Conservation (phyloP, 352 stramenopile species). For the Achlya hypogyna region DNA sequence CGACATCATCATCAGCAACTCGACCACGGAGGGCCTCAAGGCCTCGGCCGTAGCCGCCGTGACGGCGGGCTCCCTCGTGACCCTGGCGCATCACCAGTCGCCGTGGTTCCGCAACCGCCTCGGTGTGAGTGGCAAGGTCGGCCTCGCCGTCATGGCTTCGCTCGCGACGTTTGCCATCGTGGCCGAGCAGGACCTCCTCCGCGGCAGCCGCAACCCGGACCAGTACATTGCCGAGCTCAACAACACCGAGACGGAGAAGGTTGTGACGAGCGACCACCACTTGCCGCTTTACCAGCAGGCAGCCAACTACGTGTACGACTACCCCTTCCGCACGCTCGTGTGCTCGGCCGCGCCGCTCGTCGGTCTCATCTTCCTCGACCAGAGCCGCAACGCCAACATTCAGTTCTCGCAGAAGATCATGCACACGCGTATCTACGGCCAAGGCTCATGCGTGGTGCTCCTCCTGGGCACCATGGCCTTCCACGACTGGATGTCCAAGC, state of each 20-base stretch:
- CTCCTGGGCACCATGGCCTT: constrained; percentile 75
- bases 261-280: constrained; percentile 27
- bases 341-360: constrained; percentile 50
- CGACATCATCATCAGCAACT: constrained; percentile 64
- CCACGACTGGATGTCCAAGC: constrained; percentile 75
- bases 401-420: constrained; percentile 76
- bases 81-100: constrained; percentile 48
- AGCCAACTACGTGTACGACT: constrained; percentile 74
- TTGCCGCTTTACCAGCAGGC: constrained; percentile 50
- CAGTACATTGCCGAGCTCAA: constrained; percentile 55
- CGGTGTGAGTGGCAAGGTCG: constrained; percentile 61
- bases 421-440: constrained; percentile 78
- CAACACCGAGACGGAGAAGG: constrained; percentile 27
- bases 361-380: constrained; percentile 57
- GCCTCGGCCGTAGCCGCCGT: constrained; percentile 30
- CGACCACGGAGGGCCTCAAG: constrained; percentile 47
- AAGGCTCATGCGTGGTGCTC: constrained; percentile 53
- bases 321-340: constrained; percentile 56
- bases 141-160: constrained; percentile 49
- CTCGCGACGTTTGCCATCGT: constrained; percentile 58
- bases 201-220: constrained; percentile 59
- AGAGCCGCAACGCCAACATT: constrained; percentile 63
- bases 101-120: constrained; percentile 59
- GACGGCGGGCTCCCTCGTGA: constrained; percentile 27
- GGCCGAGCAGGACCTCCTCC: constrained; percentile 50